phyloP scores from a whole-genome alignment of 139 green algal species.

The Closterium sp. region DNA sequence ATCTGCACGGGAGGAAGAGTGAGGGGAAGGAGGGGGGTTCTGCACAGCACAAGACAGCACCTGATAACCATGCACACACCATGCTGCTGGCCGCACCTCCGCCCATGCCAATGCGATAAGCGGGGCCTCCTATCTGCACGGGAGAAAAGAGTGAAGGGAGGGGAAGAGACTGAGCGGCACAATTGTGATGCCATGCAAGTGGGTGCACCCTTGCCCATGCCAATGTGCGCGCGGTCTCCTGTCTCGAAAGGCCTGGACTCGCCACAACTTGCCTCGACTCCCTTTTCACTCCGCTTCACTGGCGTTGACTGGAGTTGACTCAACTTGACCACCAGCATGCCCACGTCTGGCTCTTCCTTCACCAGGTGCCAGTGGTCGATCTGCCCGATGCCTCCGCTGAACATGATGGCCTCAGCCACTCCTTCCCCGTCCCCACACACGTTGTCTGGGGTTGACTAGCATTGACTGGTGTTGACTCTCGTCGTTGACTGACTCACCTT shows the following conservation, averaged over 20 bases:
- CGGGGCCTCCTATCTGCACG: slow-evolving; percentile 62
- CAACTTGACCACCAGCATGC: slow-evolving; percentile 95
- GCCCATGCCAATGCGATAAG: slow-evolving; percentile 98
- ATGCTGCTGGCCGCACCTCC: slow-evolving; percentile 82
- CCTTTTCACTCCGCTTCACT: slow-evolving; percentile 68
- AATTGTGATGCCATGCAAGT: too few species aligned
- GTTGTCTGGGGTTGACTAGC: too few species aligned
- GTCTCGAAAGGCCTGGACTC: slow-evolving; percentile 71
- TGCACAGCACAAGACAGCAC: too few species aligned
- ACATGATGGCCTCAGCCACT: slow-evolving; percentile 99
- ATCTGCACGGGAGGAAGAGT: neutral
- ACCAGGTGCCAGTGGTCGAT: slow-evolving; percentile 68
- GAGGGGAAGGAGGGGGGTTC: too few species aligned
- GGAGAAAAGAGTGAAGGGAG: too few species aligned
- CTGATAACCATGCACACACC: neutral
- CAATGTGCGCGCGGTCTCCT: slow-evolving; percentile 55
- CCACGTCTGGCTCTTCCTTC: slow-evolving; percentile 75
- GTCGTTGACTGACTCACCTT: slow-evolving; percentile 76
- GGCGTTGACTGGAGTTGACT: slow-evolving; percentile 64
- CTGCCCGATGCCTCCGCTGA: slow-evolving; percentile 83
- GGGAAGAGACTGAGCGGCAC: too few species aligned
- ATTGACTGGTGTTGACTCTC: too few species aligned
- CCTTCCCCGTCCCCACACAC: slow-evolving; percentile 84
- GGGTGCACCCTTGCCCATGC: too few species aligned
- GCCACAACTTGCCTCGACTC: neutral